Conservation (phyloP, 257 asterid species). For the Thymus mandschuricus region DNA sequence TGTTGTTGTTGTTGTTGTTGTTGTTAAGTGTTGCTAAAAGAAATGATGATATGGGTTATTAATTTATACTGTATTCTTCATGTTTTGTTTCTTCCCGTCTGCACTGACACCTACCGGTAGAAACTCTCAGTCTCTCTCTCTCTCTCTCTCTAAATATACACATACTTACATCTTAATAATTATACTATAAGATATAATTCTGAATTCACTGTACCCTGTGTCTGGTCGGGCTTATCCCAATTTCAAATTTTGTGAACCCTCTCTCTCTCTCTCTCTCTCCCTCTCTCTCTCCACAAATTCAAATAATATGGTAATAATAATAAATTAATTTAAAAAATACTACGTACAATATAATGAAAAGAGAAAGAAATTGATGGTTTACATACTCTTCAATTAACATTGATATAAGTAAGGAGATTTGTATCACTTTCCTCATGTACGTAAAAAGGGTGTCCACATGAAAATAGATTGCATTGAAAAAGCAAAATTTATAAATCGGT, state of each 20-base stretch:
- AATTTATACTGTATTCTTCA: constrained; percentile 22
- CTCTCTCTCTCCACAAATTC: constrained; percentile 22
- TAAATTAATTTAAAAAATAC: neutral
- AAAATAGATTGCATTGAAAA: constrained; percentile 23
- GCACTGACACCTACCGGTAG: constrained; percentile 31
- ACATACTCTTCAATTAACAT: too few species aligned
- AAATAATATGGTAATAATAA: constrained; percentile 4
- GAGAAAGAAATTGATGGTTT: neutral
- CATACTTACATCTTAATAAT: neutral
- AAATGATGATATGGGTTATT: constrained; percentile 27
- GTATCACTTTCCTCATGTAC: neutral
- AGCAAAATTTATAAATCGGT: neutral
- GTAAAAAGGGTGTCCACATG: constrained; percentile 28
- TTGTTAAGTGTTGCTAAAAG: neutral
- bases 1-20: neutral
- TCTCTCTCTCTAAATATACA: neutral
- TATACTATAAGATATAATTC: neutral
- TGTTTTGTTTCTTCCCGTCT: constrained; percentile 23
- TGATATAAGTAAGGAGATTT: neutral
- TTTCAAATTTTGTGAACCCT: constrained; percentile 21
- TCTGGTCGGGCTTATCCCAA: constrained; percentile 34
- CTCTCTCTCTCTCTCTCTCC: constrained; percentile 42
- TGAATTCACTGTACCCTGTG: constrained; percentile 35
- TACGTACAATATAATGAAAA: neutral
- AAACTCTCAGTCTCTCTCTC: neutral